Percentiles rank a stretch among this genome's conserved stretches.
Conservation (phyloP, 805 yeast genomes). For the Saccharomycopsis fermentans region DNA sequence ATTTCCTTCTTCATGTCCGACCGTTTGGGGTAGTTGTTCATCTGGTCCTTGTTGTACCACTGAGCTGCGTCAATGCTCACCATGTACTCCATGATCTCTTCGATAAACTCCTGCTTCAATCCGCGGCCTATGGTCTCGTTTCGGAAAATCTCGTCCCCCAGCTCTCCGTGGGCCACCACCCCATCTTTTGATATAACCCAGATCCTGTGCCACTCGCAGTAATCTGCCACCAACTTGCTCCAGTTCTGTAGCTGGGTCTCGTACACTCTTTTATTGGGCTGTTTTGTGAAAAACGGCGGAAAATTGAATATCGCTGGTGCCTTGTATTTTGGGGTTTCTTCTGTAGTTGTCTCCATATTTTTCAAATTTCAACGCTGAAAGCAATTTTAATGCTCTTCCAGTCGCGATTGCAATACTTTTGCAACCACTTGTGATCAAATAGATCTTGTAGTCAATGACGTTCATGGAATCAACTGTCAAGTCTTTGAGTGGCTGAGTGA, state of each 20-base stretch:
- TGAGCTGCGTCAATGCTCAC: constrained; percentile 44
- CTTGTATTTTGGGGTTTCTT: constrained; percentile 13
- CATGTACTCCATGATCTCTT: constrained; percentile 49
- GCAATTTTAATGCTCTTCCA: too few relatives aligned
- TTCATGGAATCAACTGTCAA: too few relatives aligned
- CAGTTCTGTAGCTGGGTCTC: constrained; percentile 72
- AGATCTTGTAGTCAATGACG: too few relatives aligned
- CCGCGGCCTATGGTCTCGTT: constrained; percentile 43
- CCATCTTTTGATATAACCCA: constrained; percentile 43
- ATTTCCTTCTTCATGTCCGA: constrained; percentile 46
- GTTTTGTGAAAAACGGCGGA: constrained; percentile 89
- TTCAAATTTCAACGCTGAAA: too few relatives aligned
- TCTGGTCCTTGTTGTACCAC: constrained; percentile 23
- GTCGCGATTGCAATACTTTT: too few relatives aligned
- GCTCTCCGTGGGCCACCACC: constrained; percentile 20
- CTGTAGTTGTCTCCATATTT: not conserved
- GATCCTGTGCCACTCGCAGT: constrained; percentile 44
- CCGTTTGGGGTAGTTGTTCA: constrained; percentile 37
- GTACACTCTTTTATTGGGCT: constrained; percentile 73
- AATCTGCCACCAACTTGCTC: constrained; percentile 53
- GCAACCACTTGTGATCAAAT: too few relatives aligned
- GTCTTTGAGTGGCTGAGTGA: too few relatives aligned
- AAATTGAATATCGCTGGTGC: constrained; percentile 56
- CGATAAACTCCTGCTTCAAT: constrained; percentile 43
- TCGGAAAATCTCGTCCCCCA: constrained; percentile 33